A percentile compares a stretch with the other conserved stretches of the same genome.
These are phyloP conservation scores for Suillus plorans DNA, from an alignment of 768 basidiomycete species.

Conservation along the genomic window DNA sequence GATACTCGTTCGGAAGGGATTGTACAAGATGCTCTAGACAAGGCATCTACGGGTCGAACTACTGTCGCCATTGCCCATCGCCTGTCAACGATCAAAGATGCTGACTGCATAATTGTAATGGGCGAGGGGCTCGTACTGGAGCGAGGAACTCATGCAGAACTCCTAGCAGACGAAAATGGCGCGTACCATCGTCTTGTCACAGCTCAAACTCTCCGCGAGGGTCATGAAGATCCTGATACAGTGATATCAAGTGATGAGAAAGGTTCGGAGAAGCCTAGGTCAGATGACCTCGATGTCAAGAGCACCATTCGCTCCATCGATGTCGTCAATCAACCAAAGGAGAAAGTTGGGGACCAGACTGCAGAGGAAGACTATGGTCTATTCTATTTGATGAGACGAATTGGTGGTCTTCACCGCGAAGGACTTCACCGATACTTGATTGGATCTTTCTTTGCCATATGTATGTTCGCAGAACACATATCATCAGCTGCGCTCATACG, in stretches of 20 bases:
- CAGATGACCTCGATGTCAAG: slow-evolving; percentile 30
- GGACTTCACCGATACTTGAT: slow-evolving; percentile 37
- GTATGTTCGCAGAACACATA: slow-evolving; percentile 13
- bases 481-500: background rate
- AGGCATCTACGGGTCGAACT: slow-evolving; percentile 41
- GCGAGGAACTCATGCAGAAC: slow-evolving; percentile 41
- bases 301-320: slow-evolving; percentile 17
- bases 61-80: slow-evolving; percentile 34
- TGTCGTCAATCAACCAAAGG: slow-evolving; percentile 6
- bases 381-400: slow-evolving; percentile 35
- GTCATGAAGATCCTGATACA: slow-evolving; percentile 15
- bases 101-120: slow-evolving; percentile 43
- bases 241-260: slow-evolving; percentile 13
- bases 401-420: slow-evolving; percentile 39
- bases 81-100: slow-evolving; percentile 46
- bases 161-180: slow-evolving; percentile 36
- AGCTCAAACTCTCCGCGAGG: slow-evolving; percentile 40
- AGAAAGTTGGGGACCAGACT: background rate
- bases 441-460: slow-evolving; percentile 35
- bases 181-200: slow-evolving; percentile 42
- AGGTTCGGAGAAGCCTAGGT: slow-evolving; percentile 25
- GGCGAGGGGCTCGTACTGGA: slow-evolving; percentile 45
- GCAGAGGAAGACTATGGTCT: slow-evolving; percentile 22
- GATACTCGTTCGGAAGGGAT: slow-evolving; percentile 52
- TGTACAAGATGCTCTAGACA: slow-evolving; percentile 54